Evolutionary conservation across 2,329 filamentous ascomycete species (phyloP).

Genomic region (Trichoderma pleuroti): DNA sequence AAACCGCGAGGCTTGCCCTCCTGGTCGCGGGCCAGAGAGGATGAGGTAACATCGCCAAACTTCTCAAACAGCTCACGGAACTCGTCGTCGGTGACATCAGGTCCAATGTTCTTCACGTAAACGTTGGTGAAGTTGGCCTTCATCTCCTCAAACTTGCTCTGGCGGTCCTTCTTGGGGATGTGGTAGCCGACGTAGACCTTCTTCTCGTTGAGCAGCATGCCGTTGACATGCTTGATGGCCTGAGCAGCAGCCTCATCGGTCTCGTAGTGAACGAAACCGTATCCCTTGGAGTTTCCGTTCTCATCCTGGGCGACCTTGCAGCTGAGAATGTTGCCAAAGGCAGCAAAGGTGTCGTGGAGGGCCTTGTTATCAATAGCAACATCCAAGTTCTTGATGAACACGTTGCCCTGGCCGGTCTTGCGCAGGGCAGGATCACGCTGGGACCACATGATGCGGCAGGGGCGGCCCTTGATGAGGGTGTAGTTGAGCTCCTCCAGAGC

Average conservation of each 20-base stretch:
- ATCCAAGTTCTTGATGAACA: conserved; percentile 99
- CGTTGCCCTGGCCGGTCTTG: conserved; percentile 98
- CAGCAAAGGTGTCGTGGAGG: conserved; percentile 97
- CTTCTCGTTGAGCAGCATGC: conserved; percentile 99
- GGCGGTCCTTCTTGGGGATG: conserved; percentile 99
- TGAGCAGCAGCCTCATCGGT: conserved; percentile 94
- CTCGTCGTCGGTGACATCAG: conserved; percentile 84
- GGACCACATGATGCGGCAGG: conserved; percentile 99
- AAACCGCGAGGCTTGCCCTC: conserved; percentile 95
- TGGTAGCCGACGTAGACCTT: conserved; percentile 99
- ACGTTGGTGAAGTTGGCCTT: conserved; percentile 99
- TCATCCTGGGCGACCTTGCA: conserved; percentile 99
- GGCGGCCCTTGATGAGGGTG: conserved; percentile 96
- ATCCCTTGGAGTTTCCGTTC: conserved; percentile 94
- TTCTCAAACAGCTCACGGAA: conserved; percentile 91
- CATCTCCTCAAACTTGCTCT: conserved; percentile 99
- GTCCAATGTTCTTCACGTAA: conserved; percentile 96
- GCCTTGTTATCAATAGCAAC: conserved; percentile 99
- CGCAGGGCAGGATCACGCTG: conserved; percentile 98
- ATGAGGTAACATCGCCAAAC: conserved; percentile 92
- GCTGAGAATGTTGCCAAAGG: conserved; percentile 97
- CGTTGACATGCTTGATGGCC: conserved; percentile 99
- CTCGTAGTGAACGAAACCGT: conserved; percentile 99
- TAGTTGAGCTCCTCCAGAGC: conserved; percentile 99
- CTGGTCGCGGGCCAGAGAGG: conserved; percentile 81